phyloP scores from a whole-genome alignment of 73 alveolate species.

The Breviolum minutum region DNA sequence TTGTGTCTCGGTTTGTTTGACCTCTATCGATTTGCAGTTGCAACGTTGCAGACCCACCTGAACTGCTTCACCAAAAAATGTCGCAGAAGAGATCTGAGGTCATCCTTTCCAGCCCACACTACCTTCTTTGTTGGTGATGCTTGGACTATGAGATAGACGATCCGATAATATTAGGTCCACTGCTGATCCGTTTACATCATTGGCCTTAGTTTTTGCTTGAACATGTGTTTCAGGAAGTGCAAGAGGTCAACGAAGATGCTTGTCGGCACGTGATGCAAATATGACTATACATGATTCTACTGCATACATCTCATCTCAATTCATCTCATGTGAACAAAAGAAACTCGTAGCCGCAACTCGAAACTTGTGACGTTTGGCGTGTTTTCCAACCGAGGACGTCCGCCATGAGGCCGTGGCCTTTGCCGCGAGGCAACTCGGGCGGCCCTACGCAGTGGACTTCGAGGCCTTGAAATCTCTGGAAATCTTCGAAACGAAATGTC shows the following conservation, averaged over 20 bases:
- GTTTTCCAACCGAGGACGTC: background rate
- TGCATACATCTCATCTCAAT: background rate
- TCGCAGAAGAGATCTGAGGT: background rate
- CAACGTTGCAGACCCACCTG: too few species aligned
- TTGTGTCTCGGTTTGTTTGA: background rate
- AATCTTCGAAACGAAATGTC: too few species aligned
- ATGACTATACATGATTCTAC: background rate
- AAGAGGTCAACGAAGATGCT: background rate
- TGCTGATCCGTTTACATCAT: too few species aligned
- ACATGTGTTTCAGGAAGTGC: constrained; percentile 6
- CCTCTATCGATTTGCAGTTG: too few species aligned
- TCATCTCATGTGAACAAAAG: background rate
- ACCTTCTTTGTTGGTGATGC: constrained; percentile 57
- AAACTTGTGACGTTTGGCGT: too few species aligned
- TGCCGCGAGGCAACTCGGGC: constrained; percentile 40
- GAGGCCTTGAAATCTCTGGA: constrained; percentile 1
- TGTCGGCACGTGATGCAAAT: background rate
- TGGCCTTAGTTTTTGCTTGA: too few species aligned
- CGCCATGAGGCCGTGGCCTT: constrained; percentile 45
- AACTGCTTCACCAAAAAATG: too few species aligned
- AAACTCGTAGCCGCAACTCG: background rate
- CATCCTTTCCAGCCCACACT: constrained; percentile 31
- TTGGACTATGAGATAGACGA: background rate
- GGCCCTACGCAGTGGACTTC: constrained; percentile 54
- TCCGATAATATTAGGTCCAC: background rate